Evolutionary conservation across 2,329 filamentous ascomycete genomes (phyloP), one percentile per base, ranked within the genome.

Genomic region (Tricladium varicosporioides): DNA sequence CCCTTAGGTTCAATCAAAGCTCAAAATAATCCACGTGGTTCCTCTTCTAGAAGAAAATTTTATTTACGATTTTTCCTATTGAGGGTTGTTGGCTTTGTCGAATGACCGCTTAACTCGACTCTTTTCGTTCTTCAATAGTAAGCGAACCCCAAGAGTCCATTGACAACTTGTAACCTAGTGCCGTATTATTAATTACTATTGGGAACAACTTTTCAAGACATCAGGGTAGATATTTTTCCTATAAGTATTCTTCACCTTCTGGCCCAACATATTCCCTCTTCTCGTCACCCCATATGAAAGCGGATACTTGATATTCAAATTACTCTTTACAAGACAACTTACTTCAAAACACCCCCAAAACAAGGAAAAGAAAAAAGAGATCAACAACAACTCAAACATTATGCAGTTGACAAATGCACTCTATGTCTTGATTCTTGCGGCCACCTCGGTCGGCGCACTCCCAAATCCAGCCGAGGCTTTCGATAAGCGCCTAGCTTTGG

Each of bases 381-480:
- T 36, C 18, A 59, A 40, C 27, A 46, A 47, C 31, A 45, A 27
- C 47, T 51, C 45, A 10, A 19, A 31, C 31, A 47, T 14, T 53
- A 82, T 82, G 80, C 81, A 78, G 73, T 63, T 80, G 67, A 70
- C 74, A 62, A 66, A 72, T 53, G 56, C 78, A 52, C 64, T 78
- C 53, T 65, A 73, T 48, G 70, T 75, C 54, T 64, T 70, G 51
- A 66, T 77, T 51, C 59, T 80, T 49, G 73, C 74, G 52, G 72
- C 72, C 50, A 72, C 73, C 18, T 66, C 69, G 40, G 59, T 67
- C 57, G 70, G 70, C 52, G 65, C 68, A 31, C 67, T 69, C 53
- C 58, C 71, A 32, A 56, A 27, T 7, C 22, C 69, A 4, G 40
- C 49, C 19, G 44, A 52, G 5, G 22, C 36, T 27, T 52, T 48